A percentile compares a stretch with the other conserved stretches of the same genome.
Conservation (phyloP, 257 asterid genomes). For the Datura wrightii region DNA sequence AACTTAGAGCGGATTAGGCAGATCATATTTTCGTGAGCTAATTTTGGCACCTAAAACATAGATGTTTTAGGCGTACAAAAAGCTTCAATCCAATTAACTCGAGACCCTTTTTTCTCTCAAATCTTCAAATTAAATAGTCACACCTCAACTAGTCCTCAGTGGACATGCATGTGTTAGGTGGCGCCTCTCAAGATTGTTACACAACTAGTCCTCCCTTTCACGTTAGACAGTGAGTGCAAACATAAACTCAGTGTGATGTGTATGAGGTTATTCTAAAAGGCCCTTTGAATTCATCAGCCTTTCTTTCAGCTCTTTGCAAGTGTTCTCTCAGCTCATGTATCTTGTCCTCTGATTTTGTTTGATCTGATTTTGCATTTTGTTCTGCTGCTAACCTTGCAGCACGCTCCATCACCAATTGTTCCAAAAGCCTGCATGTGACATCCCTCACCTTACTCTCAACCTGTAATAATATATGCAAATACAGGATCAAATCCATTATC, state of each 20-base stretch:
- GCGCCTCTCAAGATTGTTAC: too few species aligned
- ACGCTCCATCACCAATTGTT: too few species aligned
- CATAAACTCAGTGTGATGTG: not conserved
- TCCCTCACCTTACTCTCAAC: not conserved
- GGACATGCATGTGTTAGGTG: not conserved
- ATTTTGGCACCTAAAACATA: not conserved
- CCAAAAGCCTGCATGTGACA: not conserved
- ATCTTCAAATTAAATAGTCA: not conserved
- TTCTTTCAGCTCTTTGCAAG: slow-evolving; percentile 52
- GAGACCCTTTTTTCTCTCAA: not conserved
- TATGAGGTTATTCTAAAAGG: not conserved
- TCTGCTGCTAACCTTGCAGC: not conserved
- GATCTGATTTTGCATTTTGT: not conserved
- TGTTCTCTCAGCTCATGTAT: slow-evolving; percentile 42
- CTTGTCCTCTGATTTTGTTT: too few species aligned
- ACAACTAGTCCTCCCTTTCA: not conserved
- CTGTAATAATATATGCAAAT: not conserved
- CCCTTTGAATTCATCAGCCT: slow-evolving; percentile 43
- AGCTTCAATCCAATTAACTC: not conserved
- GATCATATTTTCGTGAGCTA: too few species aligned
- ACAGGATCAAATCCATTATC: not conserved
- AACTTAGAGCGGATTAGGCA: not conserved
- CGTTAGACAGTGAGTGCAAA: not conserved
- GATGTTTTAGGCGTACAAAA: not conserved
- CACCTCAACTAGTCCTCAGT: not conserved